Conservation (phyloP, 148 eudicot species). For the Camellia japonica region DNA sequence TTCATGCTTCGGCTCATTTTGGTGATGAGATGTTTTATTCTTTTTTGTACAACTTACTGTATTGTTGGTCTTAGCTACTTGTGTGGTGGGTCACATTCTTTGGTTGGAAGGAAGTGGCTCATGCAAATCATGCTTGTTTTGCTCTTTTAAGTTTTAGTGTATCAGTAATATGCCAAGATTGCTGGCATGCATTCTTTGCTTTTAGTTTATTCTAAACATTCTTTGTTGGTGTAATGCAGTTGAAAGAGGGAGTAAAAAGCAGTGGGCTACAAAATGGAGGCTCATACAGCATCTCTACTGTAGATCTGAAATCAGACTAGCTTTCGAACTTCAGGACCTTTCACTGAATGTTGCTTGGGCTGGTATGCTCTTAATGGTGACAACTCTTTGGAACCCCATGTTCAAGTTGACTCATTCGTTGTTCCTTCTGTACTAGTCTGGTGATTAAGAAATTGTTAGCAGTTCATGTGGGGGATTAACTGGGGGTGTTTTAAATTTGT, state of each 20-base stretch:
- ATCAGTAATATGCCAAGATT: background rate
- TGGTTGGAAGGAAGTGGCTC: background rate
- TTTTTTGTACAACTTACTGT: background rate
- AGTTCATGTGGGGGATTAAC: background rate
- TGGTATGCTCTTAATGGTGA: slow-evolving; percentile 16
- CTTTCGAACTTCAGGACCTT: slow-evolving; percentile 3
- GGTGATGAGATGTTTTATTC: background rate
- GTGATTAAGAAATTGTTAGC: slow-evolving; percentile 9
- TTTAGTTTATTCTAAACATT: background rate
- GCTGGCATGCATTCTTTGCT: background rate
- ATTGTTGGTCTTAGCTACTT: background rate
- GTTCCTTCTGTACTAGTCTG: slow-evolving; percentile 10
- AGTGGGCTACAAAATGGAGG: slow-evolving; percentile 40
- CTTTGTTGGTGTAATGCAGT: slow-evolving; percentile 36
- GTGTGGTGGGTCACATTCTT: background rate
- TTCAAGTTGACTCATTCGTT: slow-evolving; percentile 7
- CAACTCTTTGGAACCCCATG: slow-evolving; percentile 5
- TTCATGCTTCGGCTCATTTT: background rate
- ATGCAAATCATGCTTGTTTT: background rate
- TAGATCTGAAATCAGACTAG: slow-evolving; percentile 37
- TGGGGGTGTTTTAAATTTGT: background rate
- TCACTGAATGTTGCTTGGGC: background rate
- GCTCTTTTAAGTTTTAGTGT: background rate
- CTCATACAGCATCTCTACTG: slow-evolving; percentile 17
- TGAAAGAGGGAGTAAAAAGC: slow-evolving; percentile 55